Conservation (phyloP, 306 rosid genomes). For the Urtica urens region DNA sequence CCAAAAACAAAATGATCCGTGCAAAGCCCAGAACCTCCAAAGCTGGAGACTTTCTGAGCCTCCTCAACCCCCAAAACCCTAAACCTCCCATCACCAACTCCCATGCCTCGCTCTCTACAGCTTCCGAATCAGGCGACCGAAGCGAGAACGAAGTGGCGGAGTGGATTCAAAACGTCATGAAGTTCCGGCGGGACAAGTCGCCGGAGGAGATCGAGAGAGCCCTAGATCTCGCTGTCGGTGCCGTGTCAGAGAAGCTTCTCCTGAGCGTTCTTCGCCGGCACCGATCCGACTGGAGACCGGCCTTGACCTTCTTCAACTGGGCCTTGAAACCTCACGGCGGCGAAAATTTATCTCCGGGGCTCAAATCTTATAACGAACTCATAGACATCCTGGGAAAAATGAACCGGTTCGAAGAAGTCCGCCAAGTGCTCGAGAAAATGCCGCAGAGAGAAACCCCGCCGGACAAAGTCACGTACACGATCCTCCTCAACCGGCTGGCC, state of each 20-base stretch:
- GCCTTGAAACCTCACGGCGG: conserved; percentile 18
- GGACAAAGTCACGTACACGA: conserved; percentile 26
- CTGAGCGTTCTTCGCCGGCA: conserved; percentile 52
- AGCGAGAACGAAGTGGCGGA: conserved; percentile 17
- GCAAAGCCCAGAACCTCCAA: too few species aligned
- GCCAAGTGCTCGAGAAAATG: conserved; percentile 71
- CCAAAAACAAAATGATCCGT: too few species aligned
- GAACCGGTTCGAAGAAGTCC: conserved; percentile 35
- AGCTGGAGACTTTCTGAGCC: neutral
- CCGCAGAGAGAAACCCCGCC: conserved; percentile 33
- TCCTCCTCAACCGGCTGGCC: conserved; percentile 40
- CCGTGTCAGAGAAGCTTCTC: conserved; percentile 32
- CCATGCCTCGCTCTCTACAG: conserved; percentile 14
- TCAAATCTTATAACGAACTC: conserved; percentile 40
- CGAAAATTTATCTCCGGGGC: conserved; percentile 23
- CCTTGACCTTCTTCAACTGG: conserved; percentile 58
- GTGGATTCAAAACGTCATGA: conserved; percentile 46
- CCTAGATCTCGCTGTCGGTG: conserved; percentile 33
- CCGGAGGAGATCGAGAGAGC: conserved; percentile 39
- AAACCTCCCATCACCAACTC: neutral
- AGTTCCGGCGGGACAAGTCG: conserved; percentile 50
- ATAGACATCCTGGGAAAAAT: conserved; percentile 49
- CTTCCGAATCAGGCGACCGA: conserved; percentile 10
- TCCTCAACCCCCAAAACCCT: neutral
- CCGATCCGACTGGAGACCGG: conserved; percentile 62